phyloP scores from a whole-genome alignment of 139 green algal species.

The Chlorella sp. region DNA sequence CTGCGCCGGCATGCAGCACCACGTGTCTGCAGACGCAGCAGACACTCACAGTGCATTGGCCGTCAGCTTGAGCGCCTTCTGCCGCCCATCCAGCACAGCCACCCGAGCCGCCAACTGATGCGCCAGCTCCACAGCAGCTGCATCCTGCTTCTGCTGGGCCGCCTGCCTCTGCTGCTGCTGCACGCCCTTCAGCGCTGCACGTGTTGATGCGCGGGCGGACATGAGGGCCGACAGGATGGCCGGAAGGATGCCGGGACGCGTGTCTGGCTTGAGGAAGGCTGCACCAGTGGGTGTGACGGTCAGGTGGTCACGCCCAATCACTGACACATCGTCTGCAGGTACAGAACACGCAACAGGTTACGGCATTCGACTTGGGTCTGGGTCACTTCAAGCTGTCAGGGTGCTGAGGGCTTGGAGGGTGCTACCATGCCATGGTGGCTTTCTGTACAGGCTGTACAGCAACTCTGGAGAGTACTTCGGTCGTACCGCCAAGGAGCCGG shows the following conservation, averaged over 20 bases:
- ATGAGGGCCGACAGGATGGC: slow-evolving; percentile 65
- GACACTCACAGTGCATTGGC: slow-evolving; percentile 78
- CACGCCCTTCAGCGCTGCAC: slow-evolving; percentile 46
- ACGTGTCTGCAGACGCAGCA: too few species aligned
- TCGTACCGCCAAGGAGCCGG: too few species aligned
- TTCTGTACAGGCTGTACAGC: too few species aligned
- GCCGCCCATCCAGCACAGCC: slow-evolving; percentile 66
- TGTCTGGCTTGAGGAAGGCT: slow-evolving; percentile 31
- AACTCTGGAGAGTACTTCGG: too few species aligned
- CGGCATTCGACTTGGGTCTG: too few species aligned
- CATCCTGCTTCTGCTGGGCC: neutral
- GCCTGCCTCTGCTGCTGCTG: neutral
- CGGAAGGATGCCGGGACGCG: slow-evolving; percentile 60
- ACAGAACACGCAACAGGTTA: too few species aligned
- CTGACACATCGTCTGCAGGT: slow-evolving; percentile 46
- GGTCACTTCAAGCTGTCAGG: too few species aligned
- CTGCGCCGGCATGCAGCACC: too few species aligned
- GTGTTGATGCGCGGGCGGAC: slow-evolving; percentile 42
- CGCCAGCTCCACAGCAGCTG: too few species aligned
- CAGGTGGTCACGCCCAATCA: slow-evolving; percentile 13
- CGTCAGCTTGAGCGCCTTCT: slow-evolving; percentile 81
- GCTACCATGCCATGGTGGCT: too few species aligned
- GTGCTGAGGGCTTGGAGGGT: too few species aligned
- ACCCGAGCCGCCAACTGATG: too few species aligned
- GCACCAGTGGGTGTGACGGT: slow-evolving; percentile 43